Evolutionary conservation across 768 basidiomycete genomes (phyloP).

Genomic region (Suillus fuscotomentosus): DNA sequence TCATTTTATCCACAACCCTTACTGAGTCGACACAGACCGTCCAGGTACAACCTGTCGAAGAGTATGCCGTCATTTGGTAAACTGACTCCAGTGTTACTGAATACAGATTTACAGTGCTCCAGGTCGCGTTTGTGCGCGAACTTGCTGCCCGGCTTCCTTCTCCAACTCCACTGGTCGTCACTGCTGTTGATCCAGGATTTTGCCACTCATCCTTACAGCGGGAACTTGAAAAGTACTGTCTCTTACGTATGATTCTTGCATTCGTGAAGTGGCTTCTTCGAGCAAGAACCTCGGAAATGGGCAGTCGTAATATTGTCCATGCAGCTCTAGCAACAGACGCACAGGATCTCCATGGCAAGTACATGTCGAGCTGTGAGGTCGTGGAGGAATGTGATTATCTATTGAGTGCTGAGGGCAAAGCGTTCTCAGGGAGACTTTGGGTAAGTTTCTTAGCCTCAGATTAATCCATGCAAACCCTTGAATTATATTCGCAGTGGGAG

Average conservation of each 20-base stretch:
- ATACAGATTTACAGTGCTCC: conserved; percentile 21
- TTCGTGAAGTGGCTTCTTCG: conserved; percentile 11
- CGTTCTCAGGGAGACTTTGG: conserved; percentile 30
- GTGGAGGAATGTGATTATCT: conserved; percentile 31
- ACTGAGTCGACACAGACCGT: not conserved
- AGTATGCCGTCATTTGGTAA: not conserved
- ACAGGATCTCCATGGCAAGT: conserved; percentile 29
- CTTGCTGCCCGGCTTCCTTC: conserved; percentile 27
- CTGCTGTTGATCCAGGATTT: conserved; percentile 33
- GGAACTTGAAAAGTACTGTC: conserved; percentile 1
- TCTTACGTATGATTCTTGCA: not conserved
- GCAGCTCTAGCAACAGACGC: conserved; percentile 28
- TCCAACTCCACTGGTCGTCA: conserved; percentile 20
- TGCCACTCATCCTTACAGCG: conserved; percentile 31
- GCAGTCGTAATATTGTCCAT: conserved; percentile 34
- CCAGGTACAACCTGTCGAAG: not conserved
- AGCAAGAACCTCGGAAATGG: conserved; percentile 31
- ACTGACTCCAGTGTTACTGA: not conserved
- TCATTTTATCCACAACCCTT: not conserved
- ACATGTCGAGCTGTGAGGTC: conserved; percentile 23
- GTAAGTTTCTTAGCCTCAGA: conserved; percentile 16
- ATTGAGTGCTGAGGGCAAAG: conserved; percentile 26
- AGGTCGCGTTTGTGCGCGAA: conserved; percentile 33
- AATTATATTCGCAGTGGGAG: conserved; percentile 16
- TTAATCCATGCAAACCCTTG: not conserved